Evolutionary conservation across 2,329 filamentous ascomycete genomes (phyloP).

Genomic region (Beauveria bassiana): DNA sequence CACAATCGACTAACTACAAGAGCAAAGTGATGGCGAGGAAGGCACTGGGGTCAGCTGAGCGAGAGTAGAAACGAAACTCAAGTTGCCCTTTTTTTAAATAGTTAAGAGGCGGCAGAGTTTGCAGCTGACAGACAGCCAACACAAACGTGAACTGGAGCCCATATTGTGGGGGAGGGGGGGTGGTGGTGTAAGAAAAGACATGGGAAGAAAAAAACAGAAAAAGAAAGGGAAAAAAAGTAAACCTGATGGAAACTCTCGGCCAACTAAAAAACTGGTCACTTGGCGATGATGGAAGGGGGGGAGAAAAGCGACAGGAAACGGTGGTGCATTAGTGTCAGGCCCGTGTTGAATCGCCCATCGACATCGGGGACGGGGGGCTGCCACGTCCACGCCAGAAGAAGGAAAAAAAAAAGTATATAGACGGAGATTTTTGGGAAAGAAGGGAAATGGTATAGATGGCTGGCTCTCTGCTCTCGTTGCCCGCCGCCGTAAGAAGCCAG

Average conservation of each 20-base stretch:
- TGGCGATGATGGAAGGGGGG: neutral
- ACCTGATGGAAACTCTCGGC: neutral
- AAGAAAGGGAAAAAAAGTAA: neutral
- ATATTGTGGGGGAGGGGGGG: neutral
- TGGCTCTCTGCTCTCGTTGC: no score
- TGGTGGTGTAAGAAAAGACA: neutral
- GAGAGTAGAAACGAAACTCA: neutral
- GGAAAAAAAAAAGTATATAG: neutral
- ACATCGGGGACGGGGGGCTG: neutral
- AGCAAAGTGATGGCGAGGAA: neutral
- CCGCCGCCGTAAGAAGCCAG: no score
- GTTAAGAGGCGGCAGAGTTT: constrained; percentile 19
- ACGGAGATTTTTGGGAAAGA: neutral
- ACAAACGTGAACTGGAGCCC: neutral
- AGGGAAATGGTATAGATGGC: no score
- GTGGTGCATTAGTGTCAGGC: neutral
- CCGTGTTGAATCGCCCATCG: neutral
- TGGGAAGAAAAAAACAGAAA: no score
- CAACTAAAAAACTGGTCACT: neutral
- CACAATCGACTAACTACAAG: no score
- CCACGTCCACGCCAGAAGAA: no score
- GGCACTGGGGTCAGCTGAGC: neutral
- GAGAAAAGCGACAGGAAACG: neutral
- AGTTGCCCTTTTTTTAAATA: neutral
- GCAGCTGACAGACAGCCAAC: neutral